Conservation (phyloP, 2,329 filamentous ascomycete genomes). For the Chrysosporium queenslandicum region DNA sequence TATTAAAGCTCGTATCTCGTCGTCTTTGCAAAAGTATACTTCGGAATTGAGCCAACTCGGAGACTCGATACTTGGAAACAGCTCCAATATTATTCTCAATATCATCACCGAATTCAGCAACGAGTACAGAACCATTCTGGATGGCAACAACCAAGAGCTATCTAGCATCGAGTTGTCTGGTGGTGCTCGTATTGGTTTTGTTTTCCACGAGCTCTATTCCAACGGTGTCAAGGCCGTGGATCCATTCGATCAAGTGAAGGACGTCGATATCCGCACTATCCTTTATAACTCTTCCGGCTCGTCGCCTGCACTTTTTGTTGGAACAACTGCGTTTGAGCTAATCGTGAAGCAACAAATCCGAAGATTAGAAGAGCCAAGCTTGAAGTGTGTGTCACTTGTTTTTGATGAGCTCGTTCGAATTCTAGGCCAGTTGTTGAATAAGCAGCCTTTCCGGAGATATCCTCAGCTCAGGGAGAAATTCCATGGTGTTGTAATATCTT, state of each 20-base stretch:
- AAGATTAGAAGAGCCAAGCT: conserved; percentile 84
- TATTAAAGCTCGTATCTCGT: conserved; percentile 94
- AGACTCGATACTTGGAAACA: conserved; percentile 92
- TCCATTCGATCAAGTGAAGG: conserved; percentile 94
- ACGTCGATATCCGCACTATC: conserved; percentile 92
- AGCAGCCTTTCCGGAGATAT: conserved; percentile 84
- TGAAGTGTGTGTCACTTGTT: conserved; percentile 94
- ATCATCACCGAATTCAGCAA: conserved; percentile 99
- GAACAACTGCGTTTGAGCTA: conserved; percentile 93
- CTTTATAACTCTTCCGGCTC: conserved; percentile 99
- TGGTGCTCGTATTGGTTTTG: conserved; percentile 95
- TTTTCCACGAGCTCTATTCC: conserved; percentile 96
- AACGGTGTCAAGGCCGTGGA: conserved; percentile 97
- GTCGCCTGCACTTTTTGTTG: conserved; percentile 90
- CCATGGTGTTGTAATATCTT: conserved; percentile 78
- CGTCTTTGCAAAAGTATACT: conserved; percentile 84
- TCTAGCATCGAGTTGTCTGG: conserved; percentile 91
- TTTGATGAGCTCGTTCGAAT: conserved; percentile 97
- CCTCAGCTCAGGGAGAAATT: conserved; percentile 95
- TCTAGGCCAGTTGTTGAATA: conserved; percentile 75
- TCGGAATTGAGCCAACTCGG: conserved; percentile 73
- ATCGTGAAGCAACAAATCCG: conserved; percentile 99
- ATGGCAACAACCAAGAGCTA: conserved; percentile 92
- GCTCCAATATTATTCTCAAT: conserved; percentile 90
- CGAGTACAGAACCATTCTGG: conserved; percentile 90